Base-by-base conservation (phyloP, 805 yeast species). In the Saturnispora serradocipensis region DNA sequence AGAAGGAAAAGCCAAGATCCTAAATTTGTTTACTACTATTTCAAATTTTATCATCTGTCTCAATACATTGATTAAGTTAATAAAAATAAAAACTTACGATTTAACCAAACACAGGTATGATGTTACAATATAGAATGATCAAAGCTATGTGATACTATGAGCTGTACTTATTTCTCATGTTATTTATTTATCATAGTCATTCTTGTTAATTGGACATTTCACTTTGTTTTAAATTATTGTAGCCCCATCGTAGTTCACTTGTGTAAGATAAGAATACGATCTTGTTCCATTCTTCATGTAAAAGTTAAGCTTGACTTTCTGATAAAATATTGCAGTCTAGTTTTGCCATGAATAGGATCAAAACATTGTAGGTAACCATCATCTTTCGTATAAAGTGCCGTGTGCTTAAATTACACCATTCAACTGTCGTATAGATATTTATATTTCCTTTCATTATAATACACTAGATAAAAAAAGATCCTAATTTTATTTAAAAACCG, bases 1-100 rank as follows among this genome's bases (percentile, higher is more conserved):
- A 93, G 97, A 93, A 93, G 88, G 99, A 95, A 84, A 93, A 93
- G 90, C 98, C 98, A 83, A 89, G 99, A 84, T 90, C 97, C 73
- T 90, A 87, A 81, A 42, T 50, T 46, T 54, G 53, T 52, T 46
- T 49, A 51, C 25, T 38, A 38, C 42, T 38, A 38, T 38, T 50
- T 46, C 44, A 39, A 34, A 49, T 38, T 50, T 43, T 48, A 47
- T 43, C 45, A 43, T 43, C 45, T 27, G 45, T 27, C 45, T 43
- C 45, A 43, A 43, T 43, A 43, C 32, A 43, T 43, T 28, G 35
- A 43, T 43, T 16, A 43, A 43, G 45, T 27, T 43, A 40, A 40
- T 40, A 40, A 40, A 40, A 38, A 38, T 38, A 38, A 38, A 30
- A 38, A 38, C 42, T 20, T 38, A 38, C 22, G 34, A 43, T 43